Base-by-base conservation (phyloP, 83 land plant species). In the Picea abies region DNA sequence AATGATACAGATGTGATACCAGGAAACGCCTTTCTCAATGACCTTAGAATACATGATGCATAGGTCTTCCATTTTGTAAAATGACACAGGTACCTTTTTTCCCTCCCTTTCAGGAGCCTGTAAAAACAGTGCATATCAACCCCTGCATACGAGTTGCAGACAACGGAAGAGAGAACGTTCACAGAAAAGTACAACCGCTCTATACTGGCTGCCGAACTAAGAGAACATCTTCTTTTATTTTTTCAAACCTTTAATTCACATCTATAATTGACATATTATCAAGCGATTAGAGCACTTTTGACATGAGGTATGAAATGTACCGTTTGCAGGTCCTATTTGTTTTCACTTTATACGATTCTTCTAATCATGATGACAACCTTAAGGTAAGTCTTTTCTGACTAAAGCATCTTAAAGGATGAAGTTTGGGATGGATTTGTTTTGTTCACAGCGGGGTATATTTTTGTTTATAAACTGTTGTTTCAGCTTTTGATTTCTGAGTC, bases 61-160 rank as follows among this genome's bases (percentile, higher is more conserved):
- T 47, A 47, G 52, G 7, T 47, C 52, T 9, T 47, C 52, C 10
- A 8, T 47, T 47, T 47, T 47, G 52, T 47, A 47, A 47, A 8
- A 47, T 47, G 52, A 47, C 52, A 47, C 2, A 8, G 11, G 9
- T 47, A 47, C 10, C 52, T 8, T 47, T 47, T 47, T 47, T 47
- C 9, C 52, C 10, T 47, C 52, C 52, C 52, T 47, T 47, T 47
- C 52, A 96, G 99, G 96, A 89, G 17, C 91, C 99, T 62, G 29
- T 87, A 19, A 91, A 88, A 85, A 95, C 92, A 81, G 98, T 96
- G 83, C 58, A 87, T 16, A 90, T 96, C 56, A 93, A 96, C 79
- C 90, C 92, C 10, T 89, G 87, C 84, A 89, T 93, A 70, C 90
- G 95, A n/a, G 94, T 96, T 0, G 82, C 86, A n/a, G 99, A 96